Conservation (phyloP, 768 basidiomycete genomes). For the Suillus subalutaceus region DNA sequence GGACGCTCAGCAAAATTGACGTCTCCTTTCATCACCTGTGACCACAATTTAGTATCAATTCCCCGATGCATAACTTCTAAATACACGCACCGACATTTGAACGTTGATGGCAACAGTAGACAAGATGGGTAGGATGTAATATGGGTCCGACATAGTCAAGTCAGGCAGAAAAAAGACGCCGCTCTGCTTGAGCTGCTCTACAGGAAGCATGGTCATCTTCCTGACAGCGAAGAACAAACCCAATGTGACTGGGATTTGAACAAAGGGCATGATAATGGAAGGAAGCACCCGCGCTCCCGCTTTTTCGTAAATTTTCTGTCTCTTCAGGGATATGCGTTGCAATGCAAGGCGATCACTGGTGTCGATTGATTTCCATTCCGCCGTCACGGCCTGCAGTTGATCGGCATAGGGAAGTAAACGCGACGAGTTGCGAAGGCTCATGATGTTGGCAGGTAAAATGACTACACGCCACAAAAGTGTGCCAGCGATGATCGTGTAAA, state of each 20-base stretch:
- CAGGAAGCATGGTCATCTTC: constrained; percentile 67
- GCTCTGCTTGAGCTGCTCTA: constrained; percentile 76
- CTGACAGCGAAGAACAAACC: constrained; percentile 84
- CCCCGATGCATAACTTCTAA: neutral
- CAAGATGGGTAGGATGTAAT: constrained; percentile 67
- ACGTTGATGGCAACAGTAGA: constrained; percentile 62
- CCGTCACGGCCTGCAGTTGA: constrained; percentile 56
- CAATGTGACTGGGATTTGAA: constrained; percentile 78
- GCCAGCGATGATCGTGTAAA: constrained; percentile 74
- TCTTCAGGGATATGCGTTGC: constrained; percentile 47
- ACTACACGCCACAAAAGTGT: constrained; percentile 61
- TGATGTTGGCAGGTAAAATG: constrained; percentile 63
- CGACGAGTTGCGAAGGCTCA: constrained; percentile 58
- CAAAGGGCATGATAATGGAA: constrained; percentile 56
- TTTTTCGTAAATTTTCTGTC: constrained; percentile 57
- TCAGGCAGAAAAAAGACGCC: constrained; percentile 77
- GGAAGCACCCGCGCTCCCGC: constrained; percentile 65
- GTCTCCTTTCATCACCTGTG: constrained; percentile 51
- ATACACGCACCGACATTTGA: constrained; percentile 59
- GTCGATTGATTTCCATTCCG: constrained; percentile 48
- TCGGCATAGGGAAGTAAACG: constrained; percentile 38
- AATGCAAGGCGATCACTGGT: constrained; percentile 42
- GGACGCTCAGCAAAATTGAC: constrained; percentile 54
- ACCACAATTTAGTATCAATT: constrained; percentile 7
- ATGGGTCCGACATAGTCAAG: constrained; percentile 78